Evolutionary conservation across 2,329 filamentous ascomycete genomes (phyloP).

Genomic region (Alternaria metachromatica): DNA sequence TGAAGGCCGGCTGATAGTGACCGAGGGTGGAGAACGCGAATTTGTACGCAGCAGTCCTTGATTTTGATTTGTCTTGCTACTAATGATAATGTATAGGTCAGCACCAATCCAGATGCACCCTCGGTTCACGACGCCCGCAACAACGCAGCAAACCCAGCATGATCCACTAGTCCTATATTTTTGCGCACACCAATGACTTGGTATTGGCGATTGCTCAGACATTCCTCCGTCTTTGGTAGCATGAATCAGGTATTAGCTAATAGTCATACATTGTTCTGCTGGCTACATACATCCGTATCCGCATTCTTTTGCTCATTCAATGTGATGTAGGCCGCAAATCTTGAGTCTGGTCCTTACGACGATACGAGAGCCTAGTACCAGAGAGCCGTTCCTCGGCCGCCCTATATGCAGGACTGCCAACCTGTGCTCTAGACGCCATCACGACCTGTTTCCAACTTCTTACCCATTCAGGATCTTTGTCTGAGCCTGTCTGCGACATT

Average conservation of each 20-base stretch:
- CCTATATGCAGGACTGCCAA: not conserved
- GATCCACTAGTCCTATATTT: not conserved
- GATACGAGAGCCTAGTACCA: not conserved
- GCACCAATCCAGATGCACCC: not conserved
- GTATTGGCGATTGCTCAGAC: not conserved
- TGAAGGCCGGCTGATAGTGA: conserved; percentile 13
- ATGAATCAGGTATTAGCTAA: not conserved
- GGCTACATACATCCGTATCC: not conserved
- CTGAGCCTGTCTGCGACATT: too few species aligned
- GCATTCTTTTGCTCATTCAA: not conserved
- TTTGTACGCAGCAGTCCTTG: conserved; percentile 18
- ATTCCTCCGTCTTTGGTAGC: not conserved
- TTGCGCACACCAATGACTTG: not conserved
- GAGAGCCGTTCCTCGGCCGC: not conserved
- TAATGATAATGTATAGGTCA: conserved; percentile 8
- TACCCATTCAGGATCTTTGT: not conserved
- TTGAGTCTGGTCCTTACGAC: not conserved
- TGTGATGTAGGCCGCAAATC: not conserved
- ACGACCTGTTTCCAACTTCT: not conserved
- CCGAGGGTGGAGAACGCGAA: conserved; percentile 12
- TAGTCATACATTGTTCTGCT: not conserved
- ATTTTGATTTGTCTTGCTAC: not conserved
- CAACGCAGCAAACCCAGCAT: not conserved
- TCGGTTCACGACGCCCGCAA: conserved; percentile 7
- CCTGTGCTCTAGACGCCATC: not conserved